Base-by-base conservation (phyloP, 2,329 filamentous ascomycete genomes). In the Trichoderma guizhouense region DNA sequence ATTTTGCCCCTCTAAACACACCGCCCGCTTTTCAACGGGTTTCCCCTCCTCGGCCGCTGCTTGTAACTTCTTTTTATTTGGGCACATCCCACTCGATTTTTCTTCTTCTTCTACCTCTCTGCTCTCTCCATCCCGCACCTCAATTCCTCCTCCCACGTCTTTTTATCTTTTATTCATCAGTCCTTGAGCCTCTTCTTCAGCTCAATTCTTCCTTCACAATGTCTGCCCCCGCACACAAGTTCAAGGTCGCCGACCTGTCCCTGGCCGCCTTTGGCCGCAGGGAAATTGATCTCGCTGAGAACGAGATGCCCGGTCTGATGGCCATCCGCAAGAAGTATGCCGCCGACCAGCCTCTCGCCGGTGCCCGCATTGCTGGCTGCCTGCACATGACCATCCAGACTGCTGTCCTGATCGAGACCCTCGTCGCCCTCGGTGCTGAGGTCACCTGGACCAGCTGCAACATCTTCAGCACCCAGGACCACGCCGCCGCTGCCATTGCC, bases 351-450 rank as follows among this genome's bases (percentile, higher is more conserved):
- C 96, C 96, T 79, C 90, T 99, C 81, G 92, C 92, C 83, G 95
- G 95, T 83, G 94, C 95, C 83, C 92, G 95, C 81, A 98, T 99
- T 84, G 96, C 96, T 79, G 96, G 96, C 82, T 98, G 96, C 87
- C 88, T 98, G 83, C 95, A 98, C 92, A 98, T 97, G 95, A 98
- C 96, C 83, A 98, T 99, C 87, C 96, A 99, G 89, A 99, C 96
- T 76, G 96, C 96, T 79, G 96, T 99, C 82, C 92, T 99, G 81
- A 99, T 99, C 85, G 96, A 99, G 91, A 99, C 96, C 77, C 91
- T 99, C 82, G 93, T 89, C 80, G 88, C 92, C 78, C 94, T 99
- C 80, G 96, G 96, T 86, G 96, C 96, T 80, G 96, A 98, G 90
- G 93, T 98, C 79, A 99, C 96, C 82, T 98, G 96, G 96, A 93